Evolutionary conservation across 768 basidiomycete species (phyloP).

Genomic region (Fibroporia radiculosa): DNA sequence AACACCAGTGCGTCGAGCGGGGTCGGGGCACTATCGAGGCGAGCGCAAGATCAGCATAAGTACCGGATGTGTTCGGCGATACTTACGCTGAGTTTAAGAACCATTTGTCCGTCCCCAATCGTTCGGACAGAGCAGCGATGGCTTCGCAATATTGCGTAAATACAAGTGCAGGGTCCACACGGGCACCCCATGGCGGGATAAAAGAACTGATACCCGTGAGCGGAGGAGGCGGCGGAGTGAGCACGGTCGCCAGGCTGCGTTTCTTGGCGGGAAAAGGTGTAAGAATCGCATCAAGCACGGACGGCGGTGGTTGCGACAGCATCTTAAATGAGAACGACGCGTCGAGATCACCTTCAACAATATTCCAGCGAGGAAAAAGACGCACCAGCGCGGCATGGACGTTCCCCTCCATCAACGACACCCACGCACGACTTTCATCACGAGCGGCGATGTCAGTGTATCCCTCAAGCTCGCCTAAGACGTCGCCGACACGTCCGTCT

Average conservation of each 20-base stretch:
- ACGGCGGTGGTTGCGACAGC: constrained; percentile 38
- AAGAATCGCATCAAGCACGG: constrained; percentile 37
- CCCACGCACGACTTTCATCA: constrained; percentile 80
- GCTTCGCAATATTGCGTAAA: constrained; percentile 62
- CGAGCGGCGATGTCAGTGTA: constrained; percentile 50
- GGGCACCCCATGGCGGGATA: constrained; percentile 52
- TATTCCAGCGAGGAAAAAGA: not conserved
- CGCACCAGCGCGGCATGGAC: constrained; percentile 70
- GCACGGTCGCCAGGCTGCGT: constrained; percentile 36
- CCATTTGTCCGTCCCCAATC: constrained; percentile 74
- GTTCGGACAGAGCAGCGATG: constrained; percentile 62
- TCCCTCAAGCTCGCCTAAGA: constrained; percentile 49
- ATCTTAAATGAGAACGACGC: constrained; percentile 26
- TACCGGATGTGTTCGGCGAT: too few relatives aligned
- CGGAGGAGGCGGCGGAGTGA: constrained; percentile 63
- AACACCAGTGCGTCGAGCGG: constrained; percentile 77
- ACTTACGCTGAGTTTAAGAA: constrained; percentile 68
- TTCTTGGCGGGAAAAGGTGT: constrained; percentile 23
- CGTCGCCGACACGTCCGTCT: constrained; percentile 37
- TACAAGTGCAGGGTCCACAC: constrained; percentile 42
- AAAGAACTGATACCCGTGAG: constrained; percentile 60
- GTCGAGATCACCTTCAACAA: not conserved
- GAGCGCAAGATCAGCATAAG: not conserved
- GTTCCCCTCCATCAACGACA: constrained; percentile 65
- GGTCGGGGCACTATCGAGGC: constrained; percentile 51